Evolutionary conservation across 2,329 filamentous ascomycete genomes (phyloP).

Genomic region (Eurotiales sp.): DNA sequence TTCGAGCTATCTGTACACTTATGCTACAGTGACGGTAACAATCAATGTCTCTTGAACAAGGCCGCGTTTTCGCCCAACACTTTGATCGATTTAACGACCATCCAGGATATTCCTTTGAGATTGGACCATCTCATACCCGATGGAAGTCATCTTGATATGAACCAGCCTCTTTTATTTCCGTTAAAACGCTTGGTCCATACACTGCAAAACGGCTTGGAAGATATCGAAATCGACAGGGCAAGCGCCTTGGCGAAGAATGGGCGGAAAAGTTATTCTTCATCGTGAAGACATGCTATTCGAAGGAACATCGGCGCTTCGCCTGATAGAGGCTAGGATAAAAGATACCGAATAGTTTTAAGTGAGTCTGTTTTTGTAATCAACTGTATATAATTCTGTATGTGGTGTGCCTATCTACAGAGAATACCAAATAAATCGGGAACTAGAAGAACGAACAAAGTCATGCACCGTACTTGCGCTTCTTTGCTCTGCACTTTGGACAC

Average conservation of each 20-base stretch:
- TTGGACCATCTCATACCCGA: slow-evolving; percentile 5
- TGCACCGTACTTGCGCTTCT: no score
- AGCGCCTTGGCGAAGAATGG: background rate
- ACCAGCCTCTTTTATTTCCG: slow-evolving; percentile 6
- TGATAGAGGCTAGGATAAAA: no score
- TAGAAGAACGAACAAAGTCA: no score
- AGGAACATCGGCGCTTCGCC: no score
- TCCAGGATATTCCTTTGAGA: slow-evolving; percentile 6
- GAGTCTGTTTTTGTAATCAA: no score
- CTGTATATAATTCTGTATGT: no score
- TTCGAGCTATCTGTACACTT: slow-evolving; percentile 3
- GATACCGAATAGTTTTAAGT: no score
- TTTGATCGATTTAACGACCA: slow-evolving; percentile 2
- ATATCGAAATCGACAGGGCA: slow-evolving; percentile 3
- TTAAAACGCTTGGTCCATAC: slow-evolving; percentile 3
- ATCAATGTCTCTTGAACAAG: slow-evolving; percentile 5
- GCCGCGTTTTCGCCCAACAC: slow-evolving; percentile 2
- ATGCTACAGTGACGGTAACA: slow-evolving; percentile 6
- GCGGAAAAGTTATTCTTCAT: background rate
- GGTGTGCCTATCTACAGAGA: no score
- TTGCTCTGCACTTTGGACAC: no score
- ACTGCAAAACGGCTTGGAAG: slow-evolving; percentile 8
- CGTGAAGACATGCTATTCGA: background rate
- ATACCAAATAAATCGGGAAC: no score
- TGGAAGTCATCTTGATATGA: background rate